Percentiles rank a stretch among this genome's conserved stretches.
Conservation (phyloP, 169 alveolate genomes). For the Plasmodium chabaudi region DNA sequence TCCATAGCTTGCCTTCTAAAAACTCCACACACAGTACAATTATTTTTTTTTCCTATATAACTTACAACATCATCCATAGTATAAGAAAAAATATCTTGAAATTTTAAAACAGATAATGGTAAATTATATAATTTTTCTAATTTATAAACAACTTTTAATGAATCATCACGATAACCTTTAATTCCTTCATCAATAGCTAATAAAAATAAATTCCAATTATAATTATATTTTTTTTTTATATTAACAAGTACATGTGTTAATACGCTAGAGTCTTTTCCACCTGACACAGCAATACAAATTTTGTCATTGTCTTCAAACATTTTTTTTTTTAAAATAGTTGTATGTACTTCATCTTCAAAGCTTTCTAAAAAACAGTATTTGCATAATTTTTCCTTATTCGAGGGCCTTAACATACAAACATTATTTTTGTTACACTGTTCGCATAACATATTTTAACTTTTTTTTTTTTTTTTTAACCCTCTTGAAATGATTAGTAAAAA, state of each 20-base stretch:
- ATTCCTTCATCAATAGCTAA: conserved; percentile 99
- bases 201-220: conserved; percentile 92
- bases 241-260: conserved; percentile 94
- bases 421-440: conserved; percentile 84
- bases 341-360: conserved; percentile 96
- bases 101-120: conserved; percentile 92
- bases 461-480: not conserved
- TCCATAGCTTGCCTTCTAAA: conserved; percentile 97
- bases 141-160: conserved; percentile 93
- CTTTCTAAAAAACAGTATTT: conserved; percentile 93
- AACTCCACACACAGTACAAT: conserved; percentile 98
- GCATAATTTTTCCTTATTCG: conserved; percentile 92
- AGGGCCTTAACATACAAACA: conserved; percentile 93
- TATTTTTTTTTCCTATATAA: conserved; percentile 92
- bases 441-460: conserved; percentile 67
- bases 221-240: conserved; percentile 92
- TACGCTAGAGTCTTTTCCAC: conserved; percentile 99
- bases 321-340: conserved; percentile 84
- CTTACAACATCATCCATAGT: conserved; percentile 98
- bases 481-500: not conserved
- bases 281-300: conserved; percentile 97
- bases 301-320: conserved; percentile 91
- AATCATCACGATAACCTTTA: conserved; percentile 97
- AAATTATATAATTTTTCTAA: conserved; percentile 88
- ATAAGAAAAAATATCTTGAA: conserved; percentile 93